phyloP scores from a whole-genome alignment of 768 basidiomycete species.

The Jaapia argillacea region DNA sequence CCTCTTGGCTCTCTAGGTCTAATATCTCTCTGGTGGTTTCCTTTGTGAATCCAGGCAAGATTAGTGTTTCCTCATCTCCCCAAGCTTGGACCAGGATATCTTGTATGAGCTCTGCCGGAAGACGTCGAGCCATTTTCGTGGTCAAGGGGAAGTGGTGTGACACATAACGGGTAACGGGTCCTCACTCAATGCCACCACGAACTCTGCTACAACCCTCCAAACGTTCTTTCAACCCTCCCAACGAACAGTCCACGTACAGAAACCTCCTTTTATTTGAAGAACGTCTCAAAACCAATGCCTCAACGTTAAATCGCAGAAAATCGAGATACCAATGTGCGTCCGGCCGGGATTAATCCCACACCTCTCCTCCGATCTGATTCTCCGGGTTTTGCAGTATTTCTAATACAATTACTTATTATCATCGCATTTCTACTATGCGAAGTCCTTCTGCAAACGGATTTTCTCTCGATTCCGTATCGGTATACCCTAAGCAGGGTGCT shows the following conservation, averaged over 20 bases:
- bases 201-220: background rate
- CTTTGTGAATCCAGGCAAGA: too few relatives aligned
- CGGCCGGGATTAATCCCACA: conserved; percentile 1
- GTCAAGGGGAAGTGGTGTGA: too few relatives aligned
- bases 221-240: conserved; percentile 45
- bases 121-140: too few relatives aligned
- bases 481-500: conserved; percentile 36
- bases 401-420: conserved; percentile 54
- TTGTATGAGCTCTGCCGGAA: too few relatives aligned
- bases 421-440: conserved; percentile 69
- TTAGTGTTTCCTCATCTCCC: too few relatives aligned
- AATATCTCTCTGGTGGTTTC: too few relatives aligned
- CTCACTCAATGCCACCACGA: background rate
- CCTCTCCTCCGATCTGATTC: background rate
- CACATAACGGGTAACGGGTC: too few relatives aligned
- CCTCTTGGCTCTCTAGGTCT: too few relatives aligned
- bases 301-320: conserved; percentile 70
- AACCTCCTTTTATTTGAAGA: conserved; percentile 94
- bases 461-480: conserved; percentile 57
- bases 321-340: conserved; percentile 71
- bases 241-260: conserved; percentile 72
- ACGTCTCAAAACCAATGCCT: conserved; percentile 88
- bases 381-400: conserved; percentile 47
- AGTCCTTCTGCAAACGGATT: conserved; percentile 58
- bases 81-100: too few relatives aligned